These are phyloP conservation scores for Takashimella tepidaria DNA, from an alignment of 1,284 basidiomycete genomes.

Conservation along the genomic window DNA sequence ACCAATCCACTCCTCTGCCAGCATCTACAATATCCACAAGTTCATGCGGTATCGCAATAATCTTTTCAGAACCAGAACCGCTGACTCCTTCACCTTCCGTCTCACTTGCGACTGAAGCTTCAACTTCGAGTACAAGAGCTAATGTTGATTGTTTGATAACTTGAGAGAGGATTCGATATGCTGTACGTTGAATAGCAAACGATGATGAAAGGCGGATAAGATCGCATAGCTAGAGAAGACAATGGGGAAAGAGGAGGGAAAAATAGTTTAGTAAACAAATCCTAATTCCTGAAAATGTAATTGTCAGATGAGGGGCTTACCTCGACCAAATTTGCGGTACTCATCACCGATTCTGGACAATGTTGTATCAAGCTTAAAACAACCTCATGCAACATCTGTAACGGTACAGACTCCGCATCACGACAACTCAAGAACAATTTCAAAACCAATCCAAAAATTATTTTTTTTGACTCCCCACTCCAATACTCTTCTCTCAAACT, in stretches of 20 bases:
- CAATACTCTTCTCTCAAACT: slow-evolving; percentile 61
- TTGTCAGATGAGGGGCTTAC: too few relatives aligned
- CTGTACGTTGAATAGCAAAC: slow-evolving; percentile 32
- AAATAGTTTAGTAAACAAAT: too few relatives aligned
- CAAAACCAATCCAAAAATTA: slow-evolving; percentile 26
- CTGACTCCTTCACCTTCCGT: slow-evolving; percentile 47
- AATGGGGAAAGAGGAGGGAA: too few relatives aligned
- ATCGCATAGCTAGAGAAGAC: slow-evolving; percentile 26
- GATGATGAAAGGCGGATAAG: slow-evolving; percentile 33
- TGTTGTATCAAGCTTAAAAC: slow-evolving; percentile 64
- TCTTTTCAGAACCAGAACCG: too few relatives aligned
- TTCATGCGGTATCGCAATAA: slow-evolving; percentile 57
- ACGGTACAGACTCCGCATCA: slow-evolving; percentile 55
- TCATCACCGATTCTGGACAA: slow-evolving; percentile 60
- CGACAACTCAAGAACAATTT: slow-evolving; percentile 40
- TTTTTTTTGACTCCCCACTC: slow-evolving; percentile 43
- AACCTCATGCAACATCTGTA: slow-evolving; percentile 62
- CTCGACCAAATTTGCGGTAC: slow-evolving; percentile 60
- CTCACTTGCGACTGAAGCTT: slow-evolving; percentile 46
- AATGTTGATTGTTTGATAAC: slow-evolving; percentile 35
- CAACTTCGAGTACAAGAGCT: slow-evolving; percentile 72
- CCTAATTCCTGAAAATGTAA: too few relatives aligned
- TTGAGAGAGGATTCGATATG: slow-evolving; percentile 35
- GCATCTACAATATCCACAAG: slow-evolving; percentile 61
- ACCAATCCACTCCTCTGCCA: slow-evolving; percentile 48